Conservation (phyloP, 768 basidiomycete genomes). For the Erythrobasidium yunnanense region DNA sequence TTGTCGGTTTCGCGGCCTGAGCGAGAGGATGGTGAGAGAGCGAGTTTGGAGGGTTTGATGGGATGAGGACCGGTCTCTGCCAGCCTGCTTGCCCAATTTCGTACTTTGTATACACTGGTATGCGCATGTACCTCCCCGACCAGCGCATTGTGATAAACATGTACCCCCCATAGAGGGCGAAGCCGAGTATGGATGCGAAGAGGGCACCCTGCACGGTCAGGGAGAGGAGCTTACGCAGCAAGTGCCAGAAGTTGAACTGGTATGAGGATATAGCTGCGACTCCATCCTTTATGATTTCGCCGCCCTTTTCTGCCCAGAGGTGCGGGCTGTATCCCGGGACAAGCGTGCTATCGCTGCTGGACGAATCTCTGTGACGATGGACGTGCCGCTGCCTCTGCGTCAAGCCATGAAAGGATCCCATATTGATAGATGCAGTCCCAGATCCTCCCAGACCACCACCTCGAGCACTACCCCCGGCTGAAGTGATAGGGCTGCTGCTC, state of each 20-base stretch:
- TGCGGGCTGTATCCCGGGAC: too few species aligned
- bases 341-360: too few species aligned
- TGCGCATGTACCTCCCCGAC: background rate
- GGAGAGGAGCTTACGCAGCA: background rate
- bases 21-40: background rate
- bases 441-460: background rate
- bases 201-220: background rate
- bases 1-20: background rate
- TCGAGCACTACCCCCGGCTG: too few species aligned
- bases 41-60: background rate
- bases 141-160: background rate
- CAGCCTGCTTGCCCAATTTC: slow-evolving; percentile 13
- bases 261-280: background rate
- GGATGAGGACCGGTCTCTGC: background rate
- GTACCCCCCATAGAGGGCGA: background rate
- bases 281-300: background rate
- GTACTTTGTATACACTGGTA: slow-evolving; percentile 12
- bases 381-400: too few species aligned
- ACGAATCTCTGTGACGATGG: too few species aligned
- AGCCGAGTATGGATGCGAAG: background rate
- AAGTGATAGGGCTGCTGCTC: background rate
- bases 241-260: background rate
- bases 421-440: background rate
- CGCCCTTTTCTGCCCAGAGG: background rate
- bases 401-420: too few species aligned